Conservation (phyloP, 1,139 yeast species). For the Groenewaldozyma auringiensis region DNA sequence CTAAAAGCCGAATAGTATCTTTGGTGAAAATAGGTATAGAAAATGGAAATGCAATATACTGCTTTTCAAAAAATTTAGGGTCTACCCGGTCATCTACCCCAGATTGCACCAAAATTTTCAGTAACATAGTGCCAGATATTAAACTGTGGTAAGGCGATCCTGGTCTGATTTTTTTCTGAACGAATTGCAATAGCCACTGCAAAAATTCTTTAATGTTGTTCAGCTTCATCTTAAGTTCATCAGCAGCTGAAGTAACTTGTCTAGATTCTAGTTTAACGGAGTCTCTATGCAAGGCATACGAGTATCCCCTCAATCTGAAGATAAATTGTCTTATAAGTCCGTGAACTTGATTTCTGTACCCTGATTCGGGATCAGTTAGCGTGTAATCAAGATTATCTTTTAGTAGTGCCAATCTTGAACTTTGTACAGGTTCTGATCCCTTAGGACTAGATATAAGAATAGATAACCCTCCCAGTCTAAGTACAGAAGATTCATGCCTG, state of each 20-base stretch:
- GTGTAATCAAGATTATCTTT: slow-evolving; percentile 39
- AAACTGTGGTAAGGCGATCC: slow-evolving; percentile 63
- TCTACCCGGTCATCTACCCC: slow-evolving; percentile 48
- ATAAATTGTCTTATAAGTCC: slow-evolving; percentile 56
- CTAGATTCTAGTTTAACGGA: slow-evolving; percentile 18
- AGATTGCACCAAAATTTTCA: slow-evolving; percentile 43
- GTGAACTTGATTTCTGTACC: slow-evolving; percentile 54
- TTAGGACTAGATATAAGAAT: slow-evolving; percentile 55
- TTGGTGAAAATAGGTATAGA: slow-evolving; percentile 37
- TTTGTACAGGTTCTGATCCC: slow-evolving; percentile 48
- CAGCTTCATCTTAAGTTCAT: slow-evolving; percentile 13
- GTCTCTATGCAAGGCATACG: slow-evolving; percentile 47
- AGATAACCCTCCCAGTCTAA: slow-evolving; percentile 53
- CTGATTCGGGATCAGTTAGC: slow-evolving; percentile 58
- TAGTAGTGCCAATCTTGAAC: slow-evolving; percentile 39
- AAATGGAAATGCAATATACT: slow-evolving; percentile 39
- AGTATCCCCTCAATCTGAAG: slow-evolving; percentile 57
- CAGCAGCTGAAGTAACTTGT: slow-evolving; percentile 1
- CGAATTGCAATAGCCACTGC: slow-evolving; percentile 35
- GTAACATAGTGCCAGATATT: slow-evolving; percentile 44
- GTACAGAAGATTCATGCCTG: slow-evolving; percentile 38
- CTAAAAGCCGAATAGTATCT: slow-evolving; percentile 39
- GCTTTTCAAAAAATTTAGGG: slow-evolving; percentile 34
- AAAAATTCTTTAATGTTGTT: slow-evolving; percentile 32
- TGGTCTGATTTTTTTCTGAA: slow-evolving; percentile 46